These are phyloP conservation scores for Ceratocystis variospora DNA, from an alignment of 2,329 filamentous ascomycete species.

Conservation along the genomic window DNA sequence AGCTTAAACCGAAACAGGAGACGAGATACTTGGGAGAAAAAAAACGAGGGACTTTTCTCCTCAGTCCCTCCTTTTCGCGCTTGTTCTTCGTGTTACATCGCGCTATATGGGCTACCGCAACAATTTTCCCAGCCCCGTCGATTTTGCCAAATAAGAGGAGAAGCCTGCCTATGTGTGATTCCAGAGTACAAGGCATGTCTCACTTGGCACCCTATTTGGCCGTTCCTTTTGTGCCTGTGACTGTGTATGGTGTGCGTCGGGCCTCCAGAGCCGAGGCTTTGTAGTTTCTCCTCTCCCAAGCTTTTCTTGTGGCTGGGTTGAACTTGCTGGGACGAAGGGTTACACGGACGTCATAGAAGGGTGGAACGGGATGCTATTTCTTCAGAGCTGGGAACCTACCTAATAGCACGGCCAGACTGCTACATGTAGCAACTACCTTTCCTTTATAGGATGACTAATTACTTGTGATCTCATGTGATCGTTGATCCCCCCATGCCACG, in stretches of 20 bases:
- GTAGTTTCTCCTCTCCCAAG: not conserved
- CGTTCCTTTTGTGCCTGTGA: too few species aligned
- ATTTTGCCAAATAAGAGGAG: not conserved
- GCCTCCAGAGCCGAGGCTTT: not conserved
- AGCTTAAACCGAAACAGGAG: constrained; percentile 3
- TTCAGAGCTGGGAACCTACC: not conserved
- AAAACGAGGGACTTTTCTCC: not conserved
- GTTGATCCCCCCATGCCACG: too few species aligned
- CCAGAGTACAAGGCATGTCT: not conserved
- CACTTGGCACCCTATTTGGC: too few species aligned
- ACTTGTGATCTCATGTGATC: not conserved
- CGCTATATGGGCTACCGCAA: not conserved
- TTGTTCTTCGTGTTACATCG: not conserved
- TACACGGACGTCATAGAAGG: not conserved
- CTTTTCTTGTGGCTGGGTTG: not conserved
- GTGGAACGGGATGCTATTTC: not conserved
- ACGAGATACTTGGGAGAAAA: not conserved
- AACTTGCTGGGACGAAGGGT: not conserved
- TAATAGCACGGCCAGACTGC: not conserved
- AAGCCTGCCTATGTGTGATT: not conserved
- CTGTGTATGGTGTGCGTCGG: too few species aligned
- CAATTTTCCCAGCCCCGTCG: constrained; percentile 5
- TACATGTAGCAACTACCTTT: not conserved
- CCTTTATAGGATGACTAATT: not conserved
- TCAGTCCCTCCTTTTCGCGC: too few species aligned